phyloP scores from a whole-genome alignment of 352 stramenopile genomes.

The Elongisporangium senticosum region DNA sequence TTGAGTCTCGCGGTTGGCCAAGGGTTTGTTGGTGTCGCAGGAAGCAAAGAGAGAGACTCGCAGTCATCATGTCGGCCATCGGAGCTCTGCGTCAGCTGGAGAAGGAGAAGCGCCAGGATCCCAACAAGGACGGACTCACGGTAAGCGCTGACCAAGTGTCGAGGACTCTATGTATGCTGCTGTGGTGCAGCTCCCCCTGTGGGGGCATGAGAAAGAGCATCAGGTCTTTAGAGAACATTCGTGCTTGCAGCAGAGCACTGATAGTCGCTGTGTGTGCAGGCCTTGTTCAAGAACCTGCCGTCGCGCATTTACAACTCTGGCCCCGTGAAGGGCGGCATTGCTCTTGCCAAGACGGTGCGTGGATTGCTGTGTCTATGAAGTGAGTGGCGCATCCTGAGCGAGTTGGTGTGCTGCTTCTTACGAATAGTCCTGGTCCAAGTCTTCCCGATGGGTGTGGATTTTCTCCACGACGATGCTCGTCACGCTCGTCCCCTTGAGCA shows the following conservation, averaged over 20 bases:
- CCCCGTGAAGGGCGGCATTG: constrained; percentile 52
- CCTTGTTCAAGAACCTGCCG: constrained; percentile 65
- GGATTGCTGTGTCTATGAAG: not conserved
- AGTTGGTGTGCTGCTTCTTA: constrained; percentile 7
- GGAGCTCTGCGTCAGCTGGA: constrained; percentile 76
- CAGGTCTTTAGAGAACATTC: not conserved
- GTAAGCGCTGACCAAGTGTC: constrained; percentile 12
- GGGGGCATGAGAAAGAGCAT: not conserved
- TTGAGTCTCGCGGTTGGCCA: not conserved
- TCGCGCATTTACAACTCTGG: constrained; percentile 60
- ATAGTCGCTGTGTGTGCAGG: constrained; percentile 21
- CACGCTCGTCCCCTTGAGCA: constrained; percentile 79
- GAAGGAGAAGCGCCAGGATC: constrained; percentile 76
- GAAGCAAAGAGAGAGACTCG: constrained; percentile 12
- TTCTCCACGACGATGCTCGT: constrained; percentile 80
- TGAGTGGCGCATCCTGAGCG: not conserved
- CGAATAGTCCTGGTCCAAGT: constrained; percentile 44
- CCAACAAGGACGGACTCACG: constrained; percentile 53
- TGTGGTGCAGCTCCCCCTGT: not conserved
- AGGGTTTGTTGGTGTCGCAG: not conserved
- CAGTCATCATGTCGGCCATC: constrained; percentile 71
- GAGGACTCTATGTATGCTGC: not conserved
- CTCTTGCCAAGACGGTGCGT: constrained; percentile 47
- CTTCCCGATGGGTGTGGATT: constrained; percentile 72
- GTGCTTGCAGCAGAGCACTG: not conserved